Evolutionary conservation across 2,329 filamentous ascomycete genomes (phyloP), one percentile per base, ranked within the genome.

Genomic region (Neophaeococcomyces aloes): DNA sequence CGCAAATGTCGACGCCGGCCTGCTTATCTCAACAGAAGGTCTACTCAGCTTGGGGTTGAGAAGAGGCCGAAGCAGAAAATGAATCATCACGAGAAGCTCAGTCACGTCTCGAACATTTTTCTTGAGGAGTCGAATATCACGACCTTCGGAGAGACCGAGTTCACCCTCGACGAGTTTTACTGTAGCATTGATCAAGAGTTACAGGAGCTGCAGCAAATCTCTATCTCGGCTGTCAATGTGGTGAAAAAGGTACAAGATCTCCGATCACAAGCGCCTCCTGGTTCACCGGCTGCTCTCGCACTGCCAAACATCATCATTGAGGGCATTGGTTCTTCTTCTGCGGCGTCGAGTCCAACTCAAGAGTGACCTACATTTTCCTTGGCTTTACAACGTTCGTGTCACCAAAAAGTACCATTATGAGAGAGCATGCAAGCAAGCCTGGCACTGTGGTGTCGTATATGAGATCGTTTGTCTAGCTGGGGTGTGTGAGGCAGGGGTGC

Each of bases 1-100:
- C 51, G 53, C 3, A 54, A 53, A 43, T 56, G 54, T 41, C 52
- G 50, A 43, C 42, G 48, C 8, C 47, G 42, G 33, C 47, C 51
- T 6, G 48, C 53, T 29, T 47, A 39, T 8, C 53, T 53, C 27
- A 44, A 52, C 29, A 34, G 29, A 8, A 47, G 42, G 10, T 45
- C 47, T 17, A 37, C 42, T 19, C 41, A 36, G 7, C 17, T 27
- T 29, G 27, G 32, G 23, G 41, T 42, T n/a, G 18, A 47, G 23
- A 52, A 42, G 41, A 52, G 46, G 25, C n/a, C 31, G n/a, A 50
- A 38, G 43, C 51, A 44, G 39, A 47, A 48, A 25, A 52, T 48
- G 41, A 48, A 44, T n/a, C 41, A 23, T 4, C 50, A 51, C 42
- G 38, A 52, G 25, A 48, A 48, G 14, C 52, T 53, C 45, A 48